Evolutionary conservation across 768 basidiomycete genomes (phyloP).

Genomic region (Gymnopilus junonius): DNA sequence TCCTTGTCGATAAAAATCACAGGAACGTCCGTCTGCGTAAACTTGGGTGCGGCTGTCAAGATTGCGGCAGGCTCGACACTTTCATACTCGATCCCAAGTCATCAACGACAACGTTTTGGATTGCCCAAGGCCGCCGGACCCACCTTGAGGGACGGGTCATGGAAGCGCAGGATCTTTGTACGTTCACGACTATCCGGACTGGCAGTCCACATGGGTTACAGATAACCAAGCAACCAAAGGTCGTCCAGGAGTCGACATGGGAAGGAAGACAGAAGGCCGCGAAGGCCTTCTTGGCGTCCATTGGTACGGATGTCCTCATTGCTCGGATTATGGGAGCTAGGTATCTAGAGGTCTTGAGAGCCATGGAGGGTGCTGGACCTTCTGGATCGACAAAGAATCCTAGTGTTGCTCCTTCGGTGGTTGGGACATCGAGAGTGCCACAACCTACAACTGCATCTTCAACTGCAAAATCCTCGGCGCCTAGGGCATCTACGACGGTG

Average conservation of each 20-base stretch:
- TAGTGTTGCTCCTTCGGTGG: not conserved
- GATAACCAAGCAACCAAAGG: constrained; percentile 29
- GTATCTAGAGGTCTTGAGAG: constrained; percentile 33
- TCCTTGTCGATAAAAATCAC: constrained; percentile 27
- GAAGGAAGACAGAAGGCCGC: constrained; percentile 25
- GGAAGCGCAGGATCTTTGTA: constrained; percentile 27
- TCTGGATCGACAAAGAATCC: constrained; percentile 15
- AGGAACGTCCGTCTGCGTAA: constrained; percentile 23
- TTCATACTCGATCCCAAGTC: constrained; percentile 27
- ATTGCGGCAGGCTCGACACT: constrained; percentile 30
- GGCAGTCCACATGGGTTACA: constrained; percentile 31
- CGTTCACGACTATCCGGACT: constrained; percentile 22
- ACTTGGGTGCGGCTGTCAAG: constrained; percentile 35
- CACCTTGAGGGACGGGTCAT: constrained; percentile 30
- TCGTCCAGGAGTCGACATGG: constrained; percentile 27
- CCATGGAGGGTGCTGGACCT: constrained; percentile 25
- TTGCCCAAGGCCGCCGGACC: constrained; percentile 19
- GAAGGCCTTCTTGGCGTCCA: constrained; percentile 25
- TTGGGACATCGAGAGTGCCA: not conserved
- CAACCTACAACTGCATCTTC: not conserved
- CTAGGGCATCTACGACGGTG: not conserved
- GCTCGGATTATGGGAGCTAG: constrained; percentile 34
- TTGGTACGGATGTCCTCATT: constrained; percentile 31
- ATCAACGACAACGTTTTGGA: constrained; percentile 19
- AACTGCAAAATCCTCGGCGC: not conserved